A percentile compares a stretch with the other conserved stretches of the same genome.
Conservation (phyloP, 139 green algal genomes). For the Ettlia oleoabundans region DNA sequence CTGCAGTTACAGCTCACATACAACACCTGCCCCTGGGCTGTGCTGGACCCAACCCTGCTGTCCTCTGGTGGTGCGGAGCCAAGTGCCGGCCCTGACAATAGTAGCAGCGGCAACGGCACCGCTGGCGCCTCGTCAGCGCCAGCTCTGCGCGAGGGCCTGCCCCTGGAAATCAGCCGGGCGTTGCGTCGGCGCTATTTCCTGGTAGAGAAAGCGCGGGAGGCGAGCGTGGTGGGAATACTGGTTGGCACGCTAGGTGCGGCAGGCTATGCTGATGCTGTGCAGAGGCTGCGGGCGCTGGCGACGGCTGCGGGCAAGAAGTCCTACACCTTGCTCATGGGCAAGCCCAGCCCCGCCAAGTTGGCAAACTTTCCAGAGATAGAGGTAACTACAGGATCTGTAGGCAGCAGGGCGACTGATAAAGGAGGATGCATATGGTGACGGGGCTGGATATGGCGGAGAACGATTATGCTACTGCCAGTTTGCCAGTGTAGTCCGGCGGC, state of each 20-base stretch:
- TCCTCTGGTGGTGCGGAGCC: neutral
- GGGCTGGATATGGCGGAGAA: too few species aligned
- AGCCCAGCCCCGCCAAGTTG: conserved; percentile 93
- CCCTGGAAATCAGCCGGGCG: conserved; percentile 26
- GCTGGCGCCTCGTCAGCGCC: neutral
- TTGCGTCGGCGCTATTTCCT: conserved; percentile 80
- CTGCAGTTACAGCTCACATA: conserved; percentile 73
- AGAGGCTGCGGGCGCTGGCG: conserved; percentile 54
- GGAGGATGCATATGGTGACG: too few species aligned
- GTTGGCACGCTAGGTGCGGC: conserved; percentile 84
- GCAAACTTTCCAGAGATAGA: conserved; percentile 97
- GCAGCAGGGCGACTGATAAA: neutral
- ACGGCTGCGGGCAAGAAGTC: conserved; percentile 80
- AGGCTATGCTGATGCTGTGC: conserved; percentile 77
- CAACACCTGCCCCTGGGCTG: conserved; percentile 59
- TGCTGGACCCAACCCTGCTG: conserved; percentile 50
- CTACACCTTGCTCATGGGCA: conserved; percentile 92
- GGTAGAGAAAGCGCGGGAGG: conserved; percentile 85
- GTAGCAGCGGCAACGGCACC: too few species aligned
- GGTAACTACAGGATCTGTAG: conserved; percentile 26
- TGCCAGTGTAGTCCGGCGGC: too few species aligned
- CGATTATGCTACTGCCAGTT: too few species aligned
- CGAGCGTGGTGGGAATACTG: conserved; percentile 85
- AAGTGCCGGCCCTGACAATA: too few species aligned
- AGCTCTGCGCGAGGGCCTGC: conserved; percentile 40